Conservation (phyloP, 2,329 filamentous ascomycete genomes). For the Fusarium brachygibbosum region DNA sequence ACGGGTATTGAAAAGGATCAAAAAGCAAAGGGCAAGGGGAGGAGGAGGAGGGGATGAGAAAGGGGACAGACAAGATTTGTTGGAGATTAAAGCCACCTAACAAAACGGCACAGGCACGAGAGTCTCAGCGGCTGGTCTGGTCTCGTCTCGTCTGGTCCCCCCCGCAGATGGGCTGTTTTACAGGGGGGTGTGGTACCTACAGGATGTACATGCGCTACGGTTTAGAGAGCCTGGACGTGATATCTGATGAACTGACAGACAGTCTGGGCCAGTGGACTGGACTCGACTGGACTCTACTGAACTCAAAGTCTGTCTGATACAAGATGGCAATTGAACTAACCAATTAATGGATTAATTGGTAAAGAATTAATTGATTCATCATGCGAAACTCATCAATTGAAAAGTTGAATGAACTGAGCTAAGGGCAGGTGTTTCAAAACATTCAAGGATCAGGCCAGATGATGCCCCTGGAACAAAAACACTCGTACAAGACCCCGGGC, state of each 20-base stretch:
- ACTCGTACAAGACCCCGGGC: conserved; percentile 1
- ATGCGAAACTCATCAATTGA: neutral
- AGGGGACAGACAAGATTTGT: conserved; percentile 26
- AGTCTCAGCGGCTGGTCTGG: conserved; percentile 24
- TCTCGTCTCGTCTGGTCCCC: conserved; percentile 3
- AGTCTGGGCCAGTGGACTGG: neutral
- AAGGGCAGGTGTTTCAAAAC: conserved; percentile 26
- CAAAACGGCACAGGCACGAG: conserved; percentile 18
- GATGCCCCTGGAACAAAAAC: neutral
- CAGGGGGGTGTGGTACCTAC: conserved; percentile 24
- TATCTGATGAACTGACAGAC: neutral
- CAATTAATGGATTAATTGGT: neutral
- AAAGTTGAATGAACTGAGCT: conserved; percentile 1
- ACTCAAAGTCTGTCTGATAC: neutral
- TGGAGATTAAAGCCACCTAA: conserved; percentile 29
- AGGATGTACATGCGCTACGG: conserved; percentile 5
- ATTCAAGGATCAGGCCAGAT: conserved; percentile 25
- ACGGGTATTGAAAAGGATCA: conserved; percentile 1
- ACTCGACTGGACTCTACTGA: conserved; percentile 1
- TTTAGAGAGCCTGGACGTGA: neutral
- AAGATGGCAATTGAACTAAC: neutral
- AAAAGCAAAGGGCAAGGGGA: neutral
- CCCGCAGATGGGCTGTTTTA: conserved; percentile 15
- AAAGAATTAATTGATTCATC: conserved; percentile 7
- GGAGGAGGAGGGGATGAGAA: neutral